Percentiles rank a stretch among this genome's conserved stretches.
Evolutionary conservation across 306 rosid genomes (phyloP).

Genomic region (Trifolium dubium): DNA sequence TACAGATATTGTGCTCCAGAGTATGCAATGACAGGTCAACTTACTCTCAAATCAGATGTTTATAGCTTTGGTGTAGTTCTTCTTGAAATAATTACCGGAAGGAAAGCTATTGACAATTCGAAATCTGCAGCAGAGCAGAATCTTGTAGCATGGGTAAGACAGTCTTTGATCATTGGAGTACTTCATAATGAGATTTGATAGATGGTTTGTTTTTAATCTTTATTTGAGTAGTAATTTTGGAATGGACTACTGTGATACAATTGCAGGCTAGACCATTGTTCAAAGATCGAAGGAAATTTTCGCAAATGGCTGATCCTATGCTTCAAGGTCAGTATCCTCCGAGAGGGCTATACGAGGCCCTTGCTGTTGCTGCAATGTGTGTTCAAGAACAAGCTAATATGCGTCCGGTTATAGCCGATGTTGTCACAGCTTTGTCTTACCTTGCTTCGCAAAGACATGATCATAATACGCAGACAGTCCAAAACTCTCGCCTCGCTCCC

Average conservation of each 20-base stretch:
- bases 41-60: conserved; percentile 90
- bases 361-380: conserved; percentile 97
- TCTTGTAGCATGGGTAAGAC: conserved; percentile 95
- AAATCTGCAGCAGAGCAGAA: conserved; percentile 88
- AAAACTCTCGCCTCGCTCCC: conserved; percentile 60
- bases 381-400: conserved; percentile 93
- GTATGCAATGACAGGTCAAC: conserved; percentile 94
- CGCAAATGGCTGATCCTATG: conserved; percentile 91
- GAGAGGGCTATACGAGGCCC: conserved; percentile 93
- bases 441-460: conserved; percentile 80
- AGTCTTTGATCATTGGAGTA: conserved; percentile 12
- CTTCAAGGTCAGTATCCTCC: conserved; percentile 88
- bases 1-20: conserved; percentile 99
- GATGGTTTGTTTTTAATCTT: not conserved
- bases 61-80: conserved; percentile 98
- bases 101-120: conserved; percentile 83
- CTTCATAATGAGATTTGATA: conserved; percentile 17
- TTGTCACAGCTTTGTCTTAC: conserved; percentile 89
- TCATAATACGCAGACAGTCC: conserved; percentile 52
- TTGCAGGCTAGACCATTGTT: conserved; percentile 90
- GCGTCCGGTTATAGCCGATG: conserved; percentile 94
- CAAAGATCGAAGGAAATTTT: conserved; percentile 73
- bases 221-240: conserved; percentile 27
- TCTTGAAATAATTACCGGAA: conserved; percentile 91
- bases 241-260: conserved; percentile 30